Percentiles rank a stretch among this genome's conserved stretches.
Conservation (phyloP, 2,329 filamentous ascomycete species). For the Pyricularia sp. region DNA sequence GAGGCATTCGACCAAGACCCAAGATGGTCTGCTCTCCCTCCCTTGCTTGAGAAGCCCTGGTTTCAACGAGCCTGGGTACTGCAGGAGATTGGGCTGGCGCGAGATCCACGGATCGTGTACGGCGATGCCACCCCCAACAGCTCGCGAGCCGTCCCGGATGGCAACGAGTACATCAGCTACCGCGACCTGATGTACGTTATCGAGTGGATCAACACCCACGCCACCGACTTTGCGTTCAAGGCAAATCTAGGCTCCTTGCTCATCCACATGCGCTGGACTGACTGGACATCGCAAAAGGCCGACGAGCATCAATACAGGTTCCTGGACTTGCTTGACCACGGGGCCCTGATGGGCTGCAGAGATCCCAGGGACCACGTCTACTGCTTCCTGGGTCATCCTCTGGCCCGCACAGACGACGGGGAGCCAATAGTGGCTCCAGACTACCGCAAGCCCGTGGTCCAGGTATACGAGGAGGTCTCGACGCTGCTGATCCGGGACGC, state of each 20-base stretch:
- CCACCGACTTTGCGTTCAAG: neutral
- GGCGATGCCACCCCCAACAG: neutral
- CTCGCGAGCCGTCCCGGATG: neutral
- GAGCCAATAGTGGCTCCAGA: neutral
- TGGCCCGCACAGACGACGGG: neutral
- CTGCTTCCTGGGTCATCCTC: neutral
- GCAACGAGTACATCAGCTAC: neutral
- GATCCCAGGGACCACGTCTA: slow-evolving; percentile 3
- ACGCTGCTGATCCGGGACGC: neutral
- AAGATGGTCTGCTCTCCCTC: neutral
- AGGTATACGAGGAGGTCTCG: neutral
- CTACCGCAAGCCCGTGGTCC: neutral
- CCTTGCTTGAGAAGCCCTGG: neutral
- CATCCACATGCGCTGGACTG: neutral
- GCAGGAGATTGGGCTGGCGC: neutral
- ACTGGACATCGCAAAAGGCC: neutral
- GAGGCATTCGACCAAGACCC: neutral
- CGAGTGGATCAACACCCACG: neutral
- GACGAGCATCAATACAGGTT: neutral
- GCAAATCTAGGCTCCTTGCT: neutral
- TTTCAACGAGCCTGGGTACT: slow-evolving; percentile 1
- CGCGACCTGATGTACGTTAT: neutral
- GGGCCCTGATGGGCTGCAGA: neutral
- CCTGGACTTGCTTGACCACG: neutral
- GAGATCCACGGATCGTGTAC: neutral